A percentile compares a stretch with the other conserved stretches of the same genome.
Evolutionary conservation across 306 rosid genomes (phyloP).

Genomic region (Trichosanthes cucumerina): DNA sequence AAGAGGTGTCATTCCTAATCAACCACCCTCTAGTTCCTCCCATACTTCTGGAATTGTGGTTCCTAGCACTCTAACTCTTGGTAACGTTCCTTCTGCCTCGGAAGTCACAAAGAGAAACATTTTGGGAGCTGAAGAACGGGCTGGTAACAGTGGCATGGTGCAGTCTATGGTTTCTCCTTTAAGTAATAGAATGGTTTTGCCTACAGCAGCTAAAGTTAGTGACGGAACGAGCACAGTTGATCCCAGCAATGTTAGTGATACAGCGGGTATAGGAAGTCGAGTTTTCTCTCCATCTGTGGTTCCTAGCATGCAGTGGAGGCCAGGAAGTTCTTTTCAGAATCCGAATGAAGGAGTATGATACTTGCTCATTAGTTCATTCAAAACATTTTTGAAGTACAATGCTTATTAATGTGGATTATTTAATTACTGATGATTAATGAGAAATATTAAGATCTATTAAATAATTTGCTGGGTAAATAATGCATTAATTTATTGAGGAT

Average conservation of each 20-base stretch:
- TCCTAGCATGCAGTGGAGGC: constrained; percentile 94
- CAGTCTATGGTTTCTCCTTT: constrained; percentile 68
- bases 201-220: constrained; percentile 55
- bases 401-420: not conserved
- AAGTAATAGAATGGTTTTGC: constrained; percentile 53
- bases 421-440: not conserved
- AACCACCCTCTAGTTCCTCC: constrained; percentile 44
- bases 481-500: not conserved
- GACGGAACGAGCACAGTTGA: constrained; percentile 63
- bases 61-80: constrained; percentile 52
- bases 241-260: constrained; percentile 50
- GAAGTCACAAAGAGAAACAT: constrained; percentile 71
- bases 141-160: constrained; percentile 65
- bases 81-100: constrained; percentile 52
- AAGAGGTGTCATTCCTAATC: constrained; percentile 58
- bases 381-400: not conserved
- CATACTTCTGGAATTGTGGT: constrained; percentile 50
- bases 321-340: constrained; percentile 79
- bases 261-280: constrained; percentile 57
- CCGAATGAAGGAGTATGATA: constrained; percentile 58
- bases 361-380: not conserved
- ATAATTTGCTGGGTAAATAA: not conserved
- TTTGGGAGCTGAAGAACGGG: constrained; percentile 72
- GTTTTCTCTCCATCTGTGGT: constrained; percentile 71
- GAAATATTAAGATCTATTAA: not conserved